Evolutionary conservation across 2,329 filamentous ascomycete species (phyloP).

Genomic region (Salinomyces thailandicus): DNA sequence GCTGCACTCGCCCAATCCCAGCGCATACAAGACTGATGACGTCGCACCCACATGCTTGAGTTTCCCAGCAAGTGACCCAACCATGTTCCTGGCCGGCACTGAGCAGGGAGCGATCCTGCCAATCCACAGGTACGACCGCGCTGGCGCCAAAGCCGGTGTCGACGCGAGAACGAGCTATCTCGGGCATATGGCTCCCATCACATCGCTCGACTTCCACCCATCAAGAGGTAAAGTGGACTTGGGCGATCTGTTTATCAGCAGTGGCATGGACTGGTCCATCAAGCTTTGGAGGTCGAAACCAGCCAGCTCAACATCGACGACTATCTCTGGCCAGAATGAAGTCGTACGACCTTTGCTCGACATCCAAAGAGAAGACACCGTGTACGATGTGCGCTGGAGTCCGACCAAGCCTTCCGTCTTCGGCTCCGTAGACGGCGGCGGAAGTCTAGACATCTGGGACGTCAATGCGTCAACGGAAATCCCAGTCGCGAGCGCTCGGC

Average conservation of each 20-base stretch:
- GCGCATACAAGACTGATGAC: slow-evolving; percentile 70
- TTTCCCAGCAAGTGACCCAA: slow-evolving; percentile 90
- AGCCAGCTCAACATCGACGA: slow-evolving; percentile 55
- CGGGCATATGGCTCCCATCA: slow-evolving; percentile 86
- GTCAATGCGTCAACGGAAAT: slow-evolving; percentile 87
- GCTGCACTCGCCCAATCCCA: slow-evolving; percentile 67
- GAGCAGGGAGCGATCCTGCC: slow-evolving; percentile 96
- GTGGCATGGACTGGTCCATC: slow-evolving; percentile 90
- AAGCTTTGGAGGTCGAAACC: slow-evolving; percentile 92
- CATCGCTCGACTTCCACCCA: slow-evolving; percentile 93
- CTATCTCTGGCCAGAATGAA: slow-evolving; percentile 33
- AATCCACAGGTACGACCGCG: slow-evolving; percentile 93
- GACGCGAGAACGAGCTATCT: slow-evolving; percentile 80
- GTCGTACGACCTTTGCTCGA: slow-evolving; percentile 59
- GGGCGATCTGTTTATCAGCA: slow-evolving; percentile 84
- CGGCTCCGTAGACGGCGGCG: slow-evolving; percentile 84
- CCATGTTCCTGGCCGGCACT: slow-evolving; percentile 92
- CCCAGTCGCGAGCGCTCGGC: slow-evolving; percentile 62
- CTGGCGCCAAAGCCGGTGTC: slow-evolving; percentile 90
- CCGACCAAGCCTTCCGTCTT: slow-evolving; percentile 91
- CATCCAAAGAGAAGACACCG: slow-evolving; percentile 86
- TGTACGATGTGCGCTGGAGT: slow-evolving; percentile 94
- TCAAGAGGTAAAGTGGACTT: slow-evolving; percentile 86
- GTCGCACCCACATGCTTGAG: slow-evolving; percentile 89
- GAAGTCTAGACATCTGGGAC: slow-evolving; percentile 90